These are phyloP conservation scores for Eucalyptus polybractea DNA, from an alignment of 345 rosid species.

Conservation along the genomic window DNA sequence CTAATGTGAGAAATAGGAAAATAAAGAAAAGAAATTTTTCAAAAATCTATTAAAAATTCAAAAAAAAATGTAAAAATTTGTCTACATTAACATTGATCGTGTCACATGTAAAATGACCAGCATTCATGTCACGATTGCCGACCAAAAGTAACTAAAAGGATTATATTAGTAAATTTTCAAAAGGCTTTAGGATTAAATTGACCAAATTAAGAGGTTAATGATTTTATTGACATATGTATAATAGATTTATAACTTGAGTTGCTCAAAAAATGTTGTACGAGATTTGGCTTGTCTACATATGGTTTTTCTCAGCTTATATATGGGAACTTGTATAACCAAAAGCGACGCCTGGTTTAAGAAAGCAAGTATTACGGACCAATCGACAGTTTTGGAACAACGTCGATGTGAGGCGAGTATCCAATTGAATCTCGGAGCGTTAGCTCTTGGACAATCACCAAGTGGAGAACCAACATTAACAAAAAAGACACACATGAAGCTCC, in stretches of 20 bases:
- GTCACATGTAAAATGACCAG: fast-evolving
- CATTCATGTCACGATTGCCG: fast-evolving
- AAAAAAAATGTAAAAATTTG: not conserved
- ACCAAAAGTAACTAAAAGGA: not conserved
- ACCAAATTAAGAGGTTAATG: not conserved
- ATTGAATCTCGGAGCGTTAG: not conserved
- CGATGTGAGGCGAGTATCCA: not conserved
- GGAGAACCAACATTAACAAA: not conserved
- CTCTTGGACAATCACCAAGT: not conserved
- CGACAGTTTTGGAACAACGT: not conserved
- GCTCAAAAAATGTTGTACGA: not conserved
- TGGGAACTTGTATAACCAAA: not conserved
- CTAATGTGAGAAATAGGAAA: not conserved
- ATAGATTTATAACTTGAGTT: not conserved
- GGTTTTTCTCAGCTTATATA: not conserved
- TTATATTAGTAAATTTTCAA: not conserved
- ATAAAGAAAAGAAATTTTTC: not conserved
- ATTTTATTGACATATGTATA: too few relatives aligned
- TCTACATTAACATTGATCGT: not conserved
- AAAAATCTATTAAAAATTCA: not conserved
- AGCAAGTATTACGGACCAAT: not conserved
- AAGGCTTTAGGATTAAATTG: not conserved
- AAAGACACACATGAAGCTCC: not conserved
- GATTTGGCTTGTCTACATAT: not conserved
- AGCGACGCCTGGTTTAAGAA: not conserved